Percentiles rank a stretch among this genome's conserved stretches.
These are phyloP conservation scores for Salvia miltiorrhiza DNA, from an alignment of 257 asterid species.

Conservation along the genomic window DNA sequence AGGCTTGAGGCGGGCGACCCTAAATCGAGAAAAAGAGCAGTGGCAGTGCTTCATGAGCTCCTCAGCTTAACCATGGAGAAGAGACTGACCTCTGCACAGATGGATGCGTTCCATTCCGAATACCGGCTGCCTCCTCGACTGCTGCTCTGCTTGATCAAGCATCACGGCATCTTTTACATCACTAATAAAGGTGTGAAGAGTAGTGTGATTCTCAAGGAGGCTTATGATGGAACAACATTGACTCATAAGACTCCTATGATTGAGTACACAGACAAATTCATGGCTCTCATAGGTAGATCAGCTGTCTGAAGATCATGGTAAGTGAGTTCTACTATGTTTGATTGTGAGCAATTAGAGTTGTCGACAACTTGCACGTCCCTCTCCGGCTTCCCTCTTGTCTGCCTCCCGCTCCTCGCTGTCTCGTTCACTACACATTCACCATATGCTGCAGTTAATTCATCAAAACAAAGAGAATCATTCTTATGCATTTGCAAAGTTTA, in stretches of 20 bases:
- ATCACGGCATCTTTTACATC: constrained; percentile 80
- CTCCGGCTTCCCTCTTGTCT: constrained; percentile 10
- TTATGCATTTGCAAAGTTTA: background rate
- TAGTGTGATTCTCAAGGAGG: constrained; percentile 80
- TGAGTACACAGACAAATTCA: constrained; percentile 53
- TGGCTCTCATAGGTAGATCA: constrained; percentile 57
- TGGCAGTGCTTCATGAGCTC: constrained; percentile 92
- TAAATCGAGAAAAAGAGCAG: constrained; percentile 74
- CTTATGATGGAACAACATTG: constrained; percentile 66
- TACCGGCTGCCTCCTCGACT: constrained; percentile 70
- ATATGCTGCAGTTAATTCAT: constrained; percentile 1
- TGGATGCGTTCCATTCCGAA: constrained; percentile 81
- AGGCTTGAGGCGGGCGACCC: constrained; percentile 62
- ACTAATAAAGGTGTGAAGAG: constrained; percentile 86
- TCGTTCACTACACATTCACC: constrained; percentile 12
- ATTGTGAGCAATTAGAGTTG: constrained; percentile 16
- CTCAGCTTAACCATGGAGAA: constrained; percentile 88
- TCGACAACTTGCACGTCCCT: constrained; percentile 16
- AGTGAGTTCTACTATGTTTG: background rate
- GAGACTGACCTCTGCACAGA: constrained; percentile 76
- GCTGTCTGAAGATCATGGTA: constrained; percentile 13
- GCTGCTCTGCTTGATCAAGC: constrained; percentile 78
- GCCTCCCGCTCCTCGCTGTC: constrained; percentile 6
- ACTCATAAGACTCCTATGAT: constrained; percentile 61
- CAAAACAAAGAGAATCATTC: background rate